Conservation (phyloP, 169 alveolate species). For the Neospora caninum region DNA sequence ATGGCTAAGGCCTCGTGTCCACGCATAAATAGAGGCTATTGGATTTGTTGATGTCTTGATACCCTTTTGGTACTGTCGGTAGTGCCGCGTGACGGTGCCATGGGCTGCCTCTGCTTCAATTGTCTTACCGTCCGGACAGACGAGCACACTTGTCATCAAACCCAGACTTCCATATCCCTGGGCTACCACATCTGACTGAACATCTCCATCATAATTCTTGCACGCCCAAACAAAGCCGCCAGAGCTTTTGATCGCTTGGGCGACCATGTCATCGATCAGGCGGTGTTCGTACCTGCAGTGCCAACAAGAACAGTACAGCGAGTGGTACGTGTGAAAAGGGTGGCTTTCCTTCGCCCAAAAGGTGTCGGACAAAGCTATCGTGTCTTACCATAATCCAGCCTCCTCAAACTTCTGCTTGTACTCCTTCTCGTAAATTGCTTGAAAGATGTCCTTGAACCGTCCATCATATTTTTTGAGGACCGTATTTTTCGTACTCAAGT, state of each 20-base stretch:
- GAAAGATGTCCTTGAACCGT: slow-evolving; percentile 92
- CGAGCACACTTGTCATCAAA: slow-evolving; percentile 94
- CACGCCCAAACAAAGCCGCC: slow-evolving; percentile 99
- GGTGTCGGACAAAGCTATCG: not conserved
- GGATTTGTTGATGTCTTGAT: slow-evolving; percentile 94
- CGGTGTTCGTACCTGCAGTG: slow-evolving; percentile 89
- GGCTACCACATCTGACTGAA: slow-evolving; percentile 95
- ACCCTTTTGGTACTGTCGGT: slow-evolving; percentile 86
- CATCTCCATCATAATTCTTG: slow-evolving; percentile 98
- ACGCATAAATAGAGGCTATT: slow-evolving; percentile 94
- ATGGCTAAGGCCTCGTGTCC: slow-evolving; percentile 93
- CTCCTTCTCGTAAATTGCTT: slow-evolving; percentile 86
- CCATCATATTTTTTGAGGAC: slow-evolving; percentile 94
- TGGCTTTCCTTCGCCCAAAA: not conserved
- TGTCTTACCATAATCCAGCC: slow-evolving; percentile 79
- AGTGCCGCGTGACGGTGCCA: slow-evolving; percentile 96
- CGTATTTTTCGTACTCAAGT: slow-evolving; percentile 93
- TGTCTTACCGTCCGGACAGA: slow-evolving; percentile 92
- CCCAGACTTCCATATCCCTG: slow-evolving; percentile 95
- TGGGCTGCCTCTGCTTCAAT: slow-evolving; percentile 97
- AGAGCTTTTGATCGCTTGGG: slow-evolving; percentile 90
- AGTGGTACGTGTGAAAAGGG: not conserved
- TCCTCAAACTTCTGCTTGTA: slow-evolving; percentile 86
- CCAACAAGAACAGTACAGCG: not conserved
- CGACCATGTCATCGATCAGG: slow-evolving; percentile 97